Conservation (phyloP, 2,329 filamentous ascomycete species). For the Aspergillus sp. region DNA sequence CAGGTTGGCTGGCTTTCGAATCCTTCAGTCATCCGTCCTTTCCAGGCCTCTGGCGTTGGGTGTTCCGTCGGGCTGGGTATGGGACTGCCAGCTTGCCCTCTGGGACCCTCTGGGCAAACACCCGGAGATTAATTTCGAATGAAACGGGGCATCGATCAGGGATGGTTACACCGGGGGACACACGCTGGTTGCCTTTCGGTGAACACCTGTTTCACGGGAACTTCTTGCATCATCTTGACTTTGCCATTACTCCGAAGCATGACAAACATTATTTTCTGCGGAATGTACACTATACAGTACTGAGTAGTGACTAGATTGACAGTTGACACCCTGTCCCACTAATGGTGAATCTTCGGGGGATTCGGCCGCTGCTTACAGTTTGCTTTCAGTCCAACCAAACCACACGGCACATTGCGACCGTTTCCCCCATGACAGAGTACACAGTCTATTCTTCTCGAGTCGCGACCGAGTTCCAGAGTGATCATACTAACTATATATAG, state of each 20-base stretch:
- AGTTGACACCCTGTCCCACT: neutral
- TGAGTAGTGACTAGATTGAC: neutral
- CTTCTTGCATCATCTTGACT: neutral
- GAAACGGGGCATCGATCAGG: neutral
- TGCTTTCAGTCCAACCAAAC: too few relatives aligned
- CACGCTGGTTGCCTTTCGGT: neutral
- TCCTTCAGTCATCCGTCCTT: neutral
- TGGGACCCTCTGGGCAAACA: neutral
- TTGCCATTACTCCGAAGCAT: neutral
- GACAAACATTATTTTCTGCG: too few relatives aligned
- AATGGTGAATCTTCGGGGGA: neutral
- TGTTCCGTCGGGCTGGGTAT: constrained; percentile 8
- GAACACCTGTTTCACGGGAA: neutral
- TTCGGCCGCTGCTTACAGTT: neutral
- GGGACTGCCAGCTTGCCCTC: neutral
- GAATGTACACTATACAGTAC: too few relatives aligned
- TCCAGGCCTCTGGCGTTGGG: constrained; percentile 4
- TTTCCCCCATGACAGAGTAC: too few relatives aligned
- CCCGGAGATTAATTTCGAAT: neutral
- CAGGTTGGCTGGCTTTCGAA: constrained; percentile 1
- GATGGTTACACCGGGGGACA: neutral
- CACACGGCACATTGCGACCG: too few relatives aligned
- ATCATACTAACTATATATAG: too few relatives aligned
- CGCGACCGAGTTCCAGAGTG: too few relatives aligned
- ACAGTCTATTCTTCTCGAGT: too few relatives aligned